These are phyloP conservation scores for Candida andamanensis DNA, from an alignment of 805 yeast genomes.

Conservation along the genomic window DNA sequence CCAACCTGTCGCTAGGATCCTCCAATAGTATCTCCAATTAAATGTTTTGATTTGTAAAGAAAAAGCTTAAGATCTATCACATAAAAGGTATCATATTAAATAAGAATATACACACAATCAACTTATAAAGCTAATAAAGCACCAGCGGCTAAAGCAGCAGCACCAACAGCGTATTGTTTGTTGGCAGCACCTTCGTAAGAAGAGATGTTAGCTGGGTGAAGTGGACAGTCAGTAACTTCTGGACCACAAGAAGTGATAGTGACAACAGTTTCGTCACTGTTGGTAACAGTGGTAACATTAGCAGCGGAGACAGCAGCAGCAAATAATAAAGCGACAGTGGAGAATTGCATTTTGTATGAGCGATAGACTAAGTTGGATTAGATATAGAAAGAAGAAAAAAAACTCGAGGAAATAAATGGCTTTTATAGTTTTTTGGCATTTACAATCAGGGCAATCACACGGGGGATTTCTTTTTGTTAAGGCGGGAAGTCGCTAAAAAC, in stretches of 20 bases:
- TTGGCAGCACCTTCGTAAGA: conserved; percentile 36
- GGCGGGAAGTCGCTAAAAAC: too few species aligned
- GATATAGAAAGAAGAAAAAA: conserved; percentile 16
- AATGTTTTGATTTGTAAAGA: too few species aligned
- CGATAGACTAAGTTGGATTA: conserved; percentile 33
- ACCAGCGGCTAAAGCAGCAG: conserved; percentile 45
- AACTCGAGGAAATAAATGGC: not conserved
- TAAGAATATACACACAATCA: conserved; percentile 3
- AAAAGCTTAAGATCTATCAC: too few species aligned
- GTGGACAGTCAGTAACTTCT: conserved; percentile 47
- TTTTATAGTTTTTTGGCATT: conserved; percentile 1
- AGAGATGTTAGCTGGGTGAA: conserved; percentile 23
- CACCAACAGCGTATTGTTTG: conserved; percentile 38
- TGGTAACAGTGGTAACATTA: conserved; percentile 31
- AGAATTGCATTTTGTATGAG: conserved; percentile 40
- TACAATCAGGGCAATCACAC: too few species aligned
- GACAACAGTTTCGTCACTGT: conserved; percentile 33
- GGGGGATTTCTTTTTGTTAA: too few species aligned
- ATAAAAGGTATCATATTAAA: conserved; percentile 9
- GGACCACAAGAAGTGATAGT: conserved; percentile 45
- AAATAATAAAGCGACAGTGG: conserved; percentile 15
- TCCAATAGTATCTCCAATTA: too few species aligned
- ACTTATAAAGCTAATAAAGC: conserved; percentile 57
- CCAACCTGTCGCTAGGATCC: too few species aligned
- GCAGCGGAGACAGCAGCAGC: conserved; percentile 15